Base-by-base conservation (phyloP, 352 stramenopile species). In the Pythium sp. region DNA sequence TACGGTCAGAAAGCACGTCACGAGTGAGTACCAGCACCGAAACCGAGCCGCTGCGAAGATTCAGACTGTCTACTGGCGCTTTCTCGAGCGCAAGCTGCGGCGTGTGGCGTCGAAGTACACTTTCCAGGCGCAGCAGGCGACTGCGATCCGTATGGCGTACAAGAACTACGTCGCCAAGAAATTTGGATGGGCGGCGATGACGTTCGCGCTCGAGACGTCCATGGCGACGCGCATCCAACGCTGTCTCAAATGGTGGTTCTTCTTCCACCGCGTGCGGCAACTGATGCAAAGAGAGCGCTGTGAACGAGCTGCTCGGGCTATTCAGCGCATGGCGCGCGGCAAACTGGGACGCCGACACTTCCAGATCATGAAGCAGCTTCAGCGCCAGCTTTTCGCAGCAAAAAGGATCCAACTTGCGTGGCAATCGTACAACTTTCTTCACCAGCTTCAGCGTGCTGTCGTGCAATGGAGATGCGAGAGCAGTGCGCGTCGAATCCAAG, bases 81-180 rank as follows among this genome's bases (percentile, higher is more conserved):
- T 73, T 24, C 28, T 72, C 2, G 55, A 47, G 4, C 32, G 73
- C 62, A 77, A 79, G 36, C 61, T 81, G n/a, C 68, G 62, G 14
- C 58, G 65, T 5, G 62, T 72, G 0, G 68, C 68, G 2, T 14
- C 55, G 3, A 12, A 64, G 12, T 53, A 72, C 22, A 22, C 62
- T 9, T 26, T 65, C 4, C 63, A 79, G 32, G 55, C 49, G 8
- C 59, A 78, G 18, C 62, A 75, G 6, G 80, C 66, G 15, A 72
- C 60, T 4, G 67, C 64, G n/a, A 85, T 90, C 51, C 75, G 72
- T 47, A 53, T 70, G 43, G 80, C 77, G 28, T 92, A 89, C 67
- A 79, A 75, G 47, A 82, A 87, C 65, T 89, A 86, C 54, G 63
- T 87, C 5, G 78, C 77, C 55, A 80, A 78, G 59, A 92, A 92